phyloP scores from a whole-genome alignment of 2,329 filamentous ascomycete genomes.

The Pyricularia pennisetigena region DNA sequence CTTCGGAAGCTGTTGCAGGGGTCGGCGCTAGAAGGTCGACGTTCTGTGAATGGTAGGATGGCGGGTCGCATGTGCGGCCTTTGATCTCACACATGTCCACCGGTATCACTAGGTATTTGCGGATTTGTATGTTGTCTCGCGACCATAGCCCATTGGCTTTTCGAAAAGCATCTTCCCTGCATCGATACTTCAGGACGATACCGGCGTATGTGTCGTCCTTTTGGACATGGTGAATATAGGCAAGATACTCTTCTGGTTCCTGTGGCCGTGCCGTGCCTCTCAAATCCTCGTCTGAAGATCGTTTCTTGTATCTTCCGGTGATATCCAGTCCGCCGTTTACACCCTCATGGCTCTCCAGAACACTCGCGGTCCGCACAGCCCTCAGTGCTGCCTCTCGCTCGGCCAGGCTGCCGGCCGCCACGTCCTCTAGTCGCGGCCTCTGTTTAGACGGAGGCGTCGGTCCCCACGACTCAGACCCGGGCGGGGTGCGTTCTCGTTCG shows the following conservation, averaged over 20 bases:
- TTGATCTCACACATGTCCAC: constrained; percentile 84
- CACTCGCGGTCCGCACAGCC: constrained; percentile 45
- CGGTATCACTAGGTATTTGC: constrained; percentile 72
- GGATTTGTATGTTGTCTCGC: constrained; percentile 78
- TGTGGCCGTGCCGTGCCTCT: constrained; percentile 32
- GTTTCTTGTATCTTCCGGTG: constrained; percentile 49
- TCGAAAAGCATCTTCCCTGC: constrained; percentile 70
- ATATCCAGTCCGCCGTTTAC: constrained; percentile 49
- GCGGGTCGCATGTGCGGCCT: constrained; percentile 56
- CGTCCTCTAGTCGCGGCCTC: constrained; percentile 32
- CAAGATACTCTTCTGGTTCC: constrained; percentile 65
- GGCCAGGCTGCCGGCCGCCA: constrained; percentile 38
- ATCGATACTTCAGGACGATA: constrained; percentile 82
- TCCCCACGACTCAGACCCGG: constrained; percentile 33
- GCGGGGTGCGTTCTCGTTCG: not conserved
- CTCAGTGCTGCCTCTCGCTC: constrained; percentile 44
- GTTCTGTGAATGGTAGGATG: constrained; percentile 29
- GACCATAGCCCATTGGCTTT: constrained; percentile 93
- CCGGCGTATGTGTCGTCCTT: constrained; percentile 82
- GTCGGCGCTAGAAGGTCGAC: constrained; percentile 43
- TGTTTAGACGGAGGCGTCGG: constrained; percentile 32
- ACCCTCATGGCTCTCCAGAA: constrained; percentile 51
- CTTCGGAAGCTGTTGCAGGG: constrained; percentile 16
- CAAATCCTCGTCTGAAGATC: constrained; percentile 56
- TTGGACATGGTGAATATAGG: constrained; percentile 82